These are phyloP conservation scores for Fusarium abutilonis DNA, from an alignment of 2,329 filamentous ascomycete genomes.

Conservation along the genomic window DNA sequence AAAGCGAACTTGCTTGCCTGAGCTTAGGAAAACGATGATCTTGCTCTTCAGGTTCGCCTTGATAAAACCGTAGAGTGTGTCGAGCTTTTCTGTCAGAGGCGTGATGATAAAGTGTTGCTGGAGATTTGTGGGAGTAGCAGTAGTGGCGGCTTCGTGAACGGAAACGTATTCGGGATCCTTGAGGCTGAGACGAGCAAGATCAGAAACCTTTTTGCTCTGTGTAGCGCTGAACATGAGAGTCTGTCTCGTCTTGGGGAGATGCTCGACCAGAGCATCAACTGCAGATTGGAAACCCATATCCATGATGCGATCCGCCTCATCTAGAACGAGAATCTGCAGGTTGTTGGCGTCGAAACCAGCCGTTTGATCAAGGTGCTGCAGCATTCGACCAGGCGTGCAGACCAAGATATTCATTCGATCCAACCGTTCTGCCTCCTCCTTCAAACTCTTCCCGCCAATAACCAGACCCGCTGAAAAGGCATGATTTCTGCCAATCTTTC, in stretches of 20 bases:
- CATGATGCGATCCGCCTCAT: constrained; percentile 96
- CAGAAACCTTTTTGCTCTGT: constrained; percentile 92
- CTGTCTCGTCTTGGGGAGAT: constrained; percentile 85
- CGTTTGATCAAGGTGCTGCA: constrained; percentile 96
- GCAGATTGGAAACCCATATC: constrained; percentile 96
- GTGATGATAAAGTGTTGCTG: constrained; percentile 93
- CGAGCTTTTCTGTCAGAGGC: constrained; percentile 86
- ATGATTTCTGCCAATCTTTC: constrained; percentile 89
- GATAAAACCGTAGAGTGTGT: constrained; percentile 93
- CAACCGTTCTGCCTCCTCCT: constrained; percentile 85
- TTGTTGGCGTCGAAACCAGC: constrained; percentile 90
- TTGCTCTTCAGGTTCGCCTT: constrained; percentile 91
- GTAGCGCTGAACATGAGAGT: constrained; percentile 96
- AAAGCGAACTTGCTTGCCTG: constrained; percentile 95
- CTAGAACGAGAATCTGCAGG: constrained; percentile 89
- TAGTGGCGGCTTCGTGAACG: constrained; percentile 83
- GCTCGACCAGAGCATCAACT: constrained; percentile 92
- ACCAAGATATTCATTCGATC: constrained; percentile 96
- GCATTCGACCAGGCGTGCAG: constrained; percentile 91
- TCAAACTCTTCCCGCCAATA: constrained; percentile 90
- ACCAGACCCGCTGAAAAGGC: constrained; percentile 91
- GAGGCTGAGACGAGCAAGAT: constrained; percentile 87
- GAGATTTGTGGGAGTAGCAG: constrained; percentile 83
- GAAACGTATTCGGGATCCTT: constrained; percentile 94
- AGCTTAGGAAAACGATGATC: constrained; percentile 94